These are phyloP conservation scores for barley (Hordeum vulgare) DNA, from an alignment of 176 grass and related monocot species.

Conservation along the genomic window MorexV3_pseudomolecules_assembly NC_058522.1:493516457-493516956, in stretches of 20 bases:
- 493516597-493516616: conserved; percentile 27
- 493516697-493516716: conserved; percentile 18
- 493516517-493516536: conserved; percentile 20
- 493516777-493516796: neutral
- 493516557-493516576: neutral
- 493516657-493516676: conserved; percentile 19
- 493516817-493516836: neutral
- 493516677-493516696: neutral
- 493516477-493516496: conserved; percentile 47
- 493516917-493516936: neutral
- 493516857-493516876: neutral
- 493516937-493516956: neutral
- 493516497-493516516: conserved; percentile 27
- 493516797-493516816: neutral
- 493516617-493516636: neutral
- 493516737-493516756: neutral
- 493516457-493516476: neutral
- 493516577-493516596: neutral
- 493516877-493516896: neutral
- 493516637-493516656: conserved; percentile 31
- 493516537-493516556: neutral
- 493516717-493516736: neutral
- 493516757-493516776: neutral
- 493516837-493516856: too few species aligned
- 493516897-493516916: neutral